Base-by-base conservation (phyloP, 495 filamentous ascomycete species). In the Xylaria scruposa region DNA sequence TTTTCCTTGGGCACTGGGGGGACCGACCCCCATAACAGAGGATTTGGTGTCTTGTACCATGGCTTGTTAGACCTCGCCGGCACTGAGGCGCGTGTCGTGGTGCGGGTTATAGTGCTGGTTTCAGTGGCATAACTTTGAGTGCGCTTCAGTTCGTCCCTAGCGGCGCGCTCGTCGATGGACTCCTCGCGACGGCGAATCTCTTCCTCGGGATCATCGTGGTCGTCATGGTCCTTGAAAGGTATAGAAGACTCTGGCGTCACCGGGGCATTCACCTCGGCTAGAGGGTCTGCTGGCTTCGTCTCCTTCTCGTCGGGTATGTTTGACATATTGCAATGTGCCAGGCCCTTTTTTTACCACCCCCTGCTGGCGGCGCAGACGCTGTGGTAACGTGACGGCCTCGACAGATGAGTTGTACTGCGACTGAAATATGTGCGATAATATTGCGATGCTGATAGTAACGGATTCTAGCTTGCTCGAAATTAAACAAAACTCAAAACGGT, bases 41-140 rank as follows among this genome's bases (percentile, higher is more conserved):
- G 91, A 75, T 93, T 93, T 15, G 85, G 75, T 42, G 83, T 83
- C 72, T 85, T 87, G 74, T 88, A 86, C 90, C 89, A 91, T 74
- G 84, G 86, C 72, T 85, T 87, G 73, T 85, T 83, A 44, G 78
- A 29, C 17, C 63, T 17, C 2, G 78, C 68, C 13, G 74, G 72
- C 33, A 76, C 61, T 19, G 76, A 75, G 51, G 71, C 70, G 46
- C 75, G 65, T 67, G 73, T 73, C n/a, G 59, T 73, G n/a, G 76
- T 78, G 21, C 72, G 74, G 42, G 78, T 83, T 56, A 78, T 66
- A 1, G 79, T 80, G 74, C 83, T 87, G 33, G 80, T 78, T 8
- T 84, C 83, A 24, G 87, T 87, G 24, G 80, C 81, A 76, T 79
- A 76, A 67, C 81, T 88, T 58, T 78, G 80, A 38, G 80, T 78